Percentiles rank a stretch among this genome's conserved stretches.
These are phyloP conservation scores for Colletotrichum musae DNA, from an alignment of 2,329 filamentous ascomycete species.

Conservation along the genomic window DNA sequence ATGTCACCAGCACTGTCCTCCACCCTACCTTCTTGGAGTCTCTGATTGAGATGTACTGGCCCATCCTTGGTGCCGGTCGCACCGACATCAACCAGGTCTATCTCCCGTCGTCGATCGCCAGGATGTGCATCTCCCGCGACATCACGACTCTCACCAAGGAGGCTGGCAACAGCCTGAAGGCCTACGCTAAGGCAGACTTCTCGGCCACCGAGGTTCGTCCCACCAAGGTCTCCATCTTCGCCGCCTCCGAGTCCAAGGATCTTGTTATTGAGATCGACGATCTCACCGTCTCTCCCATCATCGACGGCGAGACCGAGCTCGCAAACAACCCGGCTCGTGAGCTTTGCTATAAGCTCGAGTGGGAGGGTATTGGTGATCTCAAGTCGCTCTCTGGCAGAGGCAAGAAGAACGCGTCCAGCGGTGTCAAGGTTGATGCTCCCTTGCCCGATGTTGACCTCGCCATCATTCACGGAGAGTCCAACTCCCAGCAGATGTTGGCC, in stretches of 20 bases:
- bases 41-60: constrained; percentile 48
- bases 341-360: constrained; percentile 46
- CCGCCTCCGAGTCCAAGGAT: constrained; percentile 39
- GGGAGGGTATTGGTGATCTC: constrained; percentile 41
- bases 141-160: constrained; percentile 51
- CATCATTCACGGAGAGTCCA: constrained; percentile 42
- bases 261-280: constrained; percentile 46
- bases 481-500: constrained; percentile 40
- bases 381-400: constrained; percentile 34
- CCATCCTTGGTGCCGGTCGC: constrained; percentile 49
- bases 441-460: constrained; percentile 39
- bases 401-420: constrained; percentile 28
- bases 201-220: constrained; percentile 35
- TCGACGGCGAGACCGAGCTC: constrained; percentile 40
- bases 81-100: constrained; percentile 50
- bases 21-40: constrained; percentile 44
- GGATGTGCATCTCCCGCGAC: constrained; percentile 46
- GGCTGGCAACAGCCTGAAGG: constrained; percentile 48
- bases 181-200: constrained; percentile 42
- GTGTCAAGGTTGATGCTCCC: constrained; percentile 36
- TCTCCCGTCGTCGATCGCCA: constrained; percentile 51
- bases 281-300: constrained; percentile 43
- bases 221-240: constrained; percentile 43
- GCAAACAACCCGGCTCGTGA: constrained; percentile 39
- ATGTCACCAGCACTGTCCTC: constrained; percentile 42